These are phyloP conservation scores for Blyttiomyces sp. DNA, from an alignment of 371 early-diverging fungal genomes.

Conservation along the genomic window DNA sequence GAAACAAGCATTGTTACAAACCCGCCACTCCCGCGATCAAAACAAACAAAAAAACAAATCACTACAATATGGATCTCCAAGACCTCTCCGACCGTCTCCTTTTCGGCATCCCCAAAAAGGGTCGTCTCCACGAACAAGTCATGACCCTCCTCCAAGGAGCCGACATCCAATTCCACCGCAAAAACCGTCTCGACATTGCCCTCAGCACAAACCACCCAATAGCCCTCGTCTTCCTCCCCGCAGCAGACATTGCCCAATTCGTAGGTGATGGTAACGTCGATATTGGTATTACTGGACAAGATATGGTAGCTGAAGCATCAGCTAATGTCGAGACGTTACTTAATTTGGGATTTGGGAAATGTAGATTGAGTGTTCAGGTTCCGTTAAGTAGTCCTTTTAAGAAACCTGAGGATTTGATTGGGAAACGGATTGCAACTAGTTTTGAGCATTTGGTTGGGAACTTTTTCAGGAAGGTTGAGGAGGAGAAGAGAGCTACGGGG, in stretches of 20 bases:
- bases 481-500: conserved; percentile 24
- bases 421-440: conserved; percentile 90
- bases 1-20: no score
- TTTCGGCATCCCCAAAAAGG: conserved; percentile 97
- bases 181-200: conserved; percentile 93
- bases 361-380: conserved; percentile 81
- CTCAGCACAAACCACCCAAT: conserved; percentile 88
- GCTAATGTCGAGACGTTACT: conserved; percentile 71
- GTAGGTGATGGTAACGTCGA: conserved; percentile 94
- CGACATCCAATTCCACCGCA: conserved; percentile 90
- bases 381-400: conserved; percentile 34
- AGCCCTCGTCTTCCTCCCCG: conserved; percentile 91
- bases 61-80: conserved; percentile 22
- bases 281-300: conserved; percentile 84
- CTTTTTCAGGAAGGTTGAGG: conserved; percentile 70
- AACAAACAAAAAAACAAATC: not conserved
- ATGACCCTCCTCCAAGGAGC: conserved; percentile 78
- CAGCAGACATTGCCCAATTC: conserved; percentile 91
- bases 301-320: conserved; percentile 81
- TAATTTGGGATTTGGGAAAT: conserved; percentile 87
- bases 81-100: conserved; percentile 63
- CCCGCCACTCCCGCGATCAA: no score
- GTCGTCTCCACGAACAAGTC: conserved; percentile 87
- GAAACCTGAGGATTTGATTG: conserved; percentile 69
- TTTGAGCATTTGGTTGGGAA: conserved; percentile 69